Evolutionary conservation across 306 rosid species (phyloP).

Genomic region (Vicia villosa): DNA sequence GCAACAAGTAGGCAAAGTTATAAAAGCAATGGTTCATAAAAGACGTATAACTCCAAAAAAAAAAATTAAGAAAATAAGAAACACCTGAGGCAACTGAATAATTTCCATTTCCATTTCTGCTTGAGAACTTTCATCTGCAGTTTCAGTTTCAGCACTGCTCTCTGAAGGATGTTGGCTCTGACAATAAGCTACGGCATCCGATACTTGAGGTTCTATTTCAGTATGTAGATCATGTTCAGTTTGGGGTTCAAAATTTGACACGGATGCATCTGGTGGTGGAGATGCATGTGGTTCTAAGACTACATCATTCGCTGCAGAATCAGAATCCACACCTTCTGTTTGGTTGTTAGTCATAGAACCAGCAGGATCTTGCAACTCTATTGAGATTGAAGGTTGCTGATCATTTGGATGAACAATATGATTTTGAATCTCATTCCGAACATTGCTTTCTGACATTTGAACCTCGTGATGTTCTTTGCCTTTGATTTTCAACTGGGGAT

Average conservation of each 20-base stretch:
- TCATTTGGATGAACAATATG: background rate
- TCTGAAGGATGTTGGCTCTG: constrained; percentile 9
- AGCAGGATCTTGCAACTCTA: background rate
- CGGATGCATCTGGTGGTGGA: background rate
- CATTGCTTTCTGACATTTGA: background rate
- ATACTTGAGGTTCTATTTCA: background rate
- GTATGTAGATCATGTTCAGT: constrained; percentile 1
- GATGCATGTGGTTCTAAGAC: background rate
- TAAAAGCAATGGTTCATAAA: constrained; percentile 1
- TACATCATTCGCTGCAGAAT: background rate
- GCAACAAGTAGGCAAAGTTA: constrained; percentile 6
- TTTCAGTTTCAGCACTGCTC: background rate
- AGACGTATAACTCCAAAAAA: background rate
- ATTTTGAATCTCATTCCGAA: constrained; percentile 1
- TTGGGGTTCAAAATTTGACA: constrained; percentile 12
- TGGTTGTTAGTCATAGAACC: constrained; percentile 1
- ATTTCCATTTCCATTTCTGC: background rate
- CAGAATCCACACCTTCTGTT: background rate
- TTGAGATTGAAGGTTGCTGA: constrained; percentile 11
- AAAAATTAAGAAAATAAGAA: background rate
- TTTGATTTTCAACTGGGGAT: background rate
- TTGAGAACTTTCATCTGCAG: constrained; percentile 5
- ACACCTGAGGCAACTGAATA: constrained; percentile 25
- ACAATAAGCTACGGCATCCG: background rate
- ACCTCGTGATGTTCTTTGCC: background rate